Base-by-base conservation (phyloP, 2,329 filamentous ascomycete genomes). In the Calonectria pseudoturangicola region DNA sequence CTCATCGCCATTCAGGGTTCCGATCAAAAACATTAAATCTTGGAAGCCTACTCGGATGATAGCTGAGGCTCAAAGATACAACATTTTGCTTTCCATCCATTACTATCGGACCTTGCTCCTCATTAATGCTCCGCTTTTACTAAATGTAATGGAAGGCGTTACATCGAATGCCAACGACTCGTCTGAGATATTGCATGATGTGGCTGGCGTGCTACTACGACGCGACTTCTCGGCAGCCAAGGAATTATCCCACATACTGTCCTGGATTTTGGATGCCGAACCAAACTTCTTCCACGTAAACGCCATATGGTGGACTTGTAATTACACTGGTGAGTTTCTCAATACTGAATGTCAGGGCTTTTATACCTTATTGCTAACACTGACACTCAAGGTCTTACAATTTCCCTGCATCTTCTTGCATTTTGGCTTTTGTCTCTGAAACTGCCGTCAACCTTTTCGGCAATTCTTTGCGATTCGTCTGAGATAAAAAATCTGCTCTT, bases 1-100 rank as follows among this genome's bases (percentile, higher is more conserved):
- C 16, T 69, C 47, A 5, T 56, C 68, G 2, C 73, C 68, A 1
- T 68, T 66, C 30, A 54, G 63, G 12, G 28, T 76, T 21, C 64
- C 75, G 39, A 25, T 65, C 7, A 70, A 66, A 21, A 69, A 68
- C 27, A 8, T 51, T 15, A 64, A 72, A 30, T 60, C 73, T 6
- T 54, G 67, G 66, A 25, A 66, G 15, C 75, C 71, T 64, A 16
- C 68, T 4, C 21, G 51, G 10, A 36, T 25, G 1, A 51, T 62
- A 2, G 67, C 75, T n/a, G 72, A 73, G 15, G 27, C 67, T 1
- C 65, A 75, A 15, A 51, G 68, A n/a, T 71, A 73, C 41, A 41
- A 65, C 1, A 54, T 78, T 8, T 43, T 80, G 81, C 75, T 89
- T 85, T 88, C 89, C 87, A 88, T 74, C 6, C 71, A 72, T 33